Base-by-base conservation (phyloP, 495 filamentous ascomycete species). In the Neurospora discreta region DNA sequence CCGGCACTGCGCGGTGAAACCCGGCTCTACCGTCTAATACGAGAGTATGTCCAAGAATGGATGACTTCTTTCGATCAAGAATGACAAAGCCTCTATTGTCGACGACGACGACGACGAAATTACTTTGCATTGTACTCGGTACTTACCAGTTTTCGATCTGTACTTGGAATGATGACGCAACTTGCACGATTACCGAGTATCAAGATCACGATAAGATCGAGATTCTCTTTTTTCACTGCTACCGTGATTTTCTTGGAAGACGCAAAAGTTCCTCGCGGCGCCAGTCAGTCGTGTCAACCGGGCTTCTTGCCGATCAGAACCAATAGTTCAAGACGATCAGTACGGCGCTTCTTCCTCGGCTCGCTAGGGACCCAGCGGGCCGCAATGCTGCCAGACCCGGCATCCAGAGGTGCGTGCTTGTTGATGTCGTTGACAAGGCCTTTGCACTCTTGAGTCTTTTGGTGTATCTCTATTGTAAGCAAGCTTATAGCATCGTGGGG, bases 261-360 rank as follows among this genome's bases (percentile, higher is more conserved):
- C 88, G 90, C 76, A 90, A 88, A 30, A 99, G 90, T 79, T 96
- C 90, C 1, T 86, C 83, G 73, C 95, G 91, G 78, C 89, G 92
- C 92, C 94, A 98, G 78, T 96, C 90, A 84, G 97, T 97, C 0
- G 92, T 92, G 80, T 97, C 94, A n/a, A n/a, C n/a, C n/a, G 40
- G 97, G 93, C 85, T 98, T 98, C 81, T 94, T 89, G 72, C 95
- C 95, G 73, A 97, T 86, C 30, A 90, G 79, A n/a, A 85, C 86
- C 46, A 97, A 81, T 60, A 84, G 82, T 75, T 93, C 97, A 71
- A 93, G 84, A 42, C 89, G 89, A 79, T 98, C 95, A 6, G 92
- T 92, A 6, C 96, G 96, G 70, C 96, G 88, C 76, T 98, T 87
- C 82, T 94, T 93, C 30, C 86, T 81, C 4, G 33, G 33, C 33